A percentile compares a stretch with the other conserved stretches of the same genome.
Conservation (phyloP, 768 basidiomycete genomes). For the Chalciporus pseudorubinellus region DNA sequence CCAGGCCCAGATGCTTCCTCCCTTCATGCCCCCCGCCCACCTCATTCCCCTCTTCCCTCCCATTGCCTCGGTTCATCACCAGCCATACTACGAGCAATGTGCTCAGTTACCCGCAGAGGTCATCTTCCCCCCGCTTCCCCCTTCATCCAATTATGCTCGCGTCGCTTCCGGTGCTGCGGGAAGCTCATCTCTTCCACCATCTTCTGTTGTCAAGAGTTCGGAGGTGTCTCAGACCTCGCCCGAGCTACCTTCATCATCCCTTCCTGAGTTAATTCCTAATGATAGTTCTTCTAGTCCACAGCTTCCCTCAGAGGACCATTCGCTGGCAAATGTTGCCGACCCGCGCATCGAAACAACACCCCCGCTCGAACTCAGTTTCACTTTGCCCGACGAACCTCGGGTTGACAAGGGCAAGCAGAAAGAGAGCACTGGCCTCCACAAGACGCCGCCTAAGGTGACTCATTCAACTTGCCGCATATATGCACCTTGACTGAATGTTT, state of each 20-base stretch:
- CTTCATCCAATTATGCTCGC: conserved; percentile 42
- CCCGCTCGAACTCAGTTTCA: conserved; percentile 10
- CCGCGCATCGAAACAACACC: conserved; percentile 17
- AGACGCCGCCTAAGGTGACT: conserved; percentile 30
- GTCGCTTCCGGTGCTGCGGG: conserved; percentile 16
- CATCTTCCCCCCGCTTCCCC: conserved; percentile 72
- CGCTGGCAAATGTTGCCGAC: conserved; percentile 16
- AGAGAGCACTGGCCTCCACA: conserved; percentile 14
- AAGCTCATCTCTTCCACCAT: conserved; percentile 21
- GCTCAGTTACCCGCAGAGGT: conserved; percentile 57
- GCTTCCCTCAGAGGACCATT: conserved; percentile 29
- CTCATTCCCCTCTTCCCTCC: conserved; percentile 46
- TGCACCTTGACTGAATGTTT: not conserved
- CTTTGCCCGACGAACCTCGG: conserved; percentile 8
- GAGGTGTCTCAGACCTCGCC: conserved; percentile 28
- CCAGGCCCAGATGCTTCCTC: conserved; percentile 18
- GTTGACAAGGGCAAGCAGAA: conserved; percentile 17
- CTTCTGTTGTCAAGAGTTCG: conserved; percentile 22
- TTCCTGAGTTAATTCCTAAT: conserved; percentile 66
- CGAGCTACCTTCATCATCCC: conserved; percentile 36
- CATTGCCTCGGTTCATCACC: conserved; percentile 61
- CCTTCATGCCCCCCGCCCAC: conserved; percentile 24
- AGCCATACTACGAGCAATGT: conserved; percentile 70
- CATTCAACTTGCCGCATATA: not conserved
- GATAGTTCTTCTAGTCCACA: conserved; percentile 65